phyloP scores from a whole-genome alignment of 1,284 basidiomycete species.

The Cerioporus squamosus region DNA sequence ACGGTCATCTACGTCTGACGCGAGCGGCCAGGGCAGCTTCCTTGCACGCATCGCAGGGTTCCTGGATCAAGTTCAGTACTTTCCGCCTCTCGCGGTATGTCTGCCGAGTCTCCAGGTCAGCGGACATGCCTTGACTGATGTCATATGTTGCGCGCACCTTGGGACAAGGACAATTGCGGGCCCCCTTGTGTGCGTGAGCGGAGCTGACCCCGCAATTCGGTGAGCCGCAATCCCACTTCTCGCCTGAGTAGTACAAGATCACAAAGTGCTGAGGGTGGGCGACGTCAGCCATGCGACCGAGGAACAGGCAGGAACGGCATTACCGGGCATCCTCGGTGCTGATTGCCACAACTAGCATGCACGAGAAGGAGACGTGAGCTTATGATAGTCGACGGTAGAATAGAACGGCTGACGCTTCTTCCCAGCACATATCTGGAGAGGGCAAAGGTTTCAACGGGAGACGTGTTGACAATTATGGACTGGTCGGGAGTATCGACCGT shows the following conservation, averaged over 20 bases:
- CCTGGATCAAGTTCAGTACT: constrained; percentile 54
- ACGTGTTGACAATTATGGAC: constrained; percentile 2
- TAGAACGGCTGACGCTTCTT: constrained; percentile 44
- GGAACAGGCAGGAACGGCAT: constrained; percentile 17
- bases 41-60: constrained; percentile 51
- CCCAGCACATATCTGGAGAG: constrained; percentile 41
- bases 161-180: constrained; percentile 39
- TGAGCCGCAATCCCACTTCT: constrained; percentile 45
- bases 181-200: constrained; percentile 49
- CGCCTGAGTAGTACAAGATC: constrained; percentile 51
- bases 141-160: constrained; percentile 25
- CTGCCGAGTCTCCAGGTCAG: constrained; percentile 32
- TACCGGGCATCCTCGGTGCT: constrained; percentile 68
- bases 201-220: constrained; percentile 46
- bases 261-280: constrained; percentile 55
- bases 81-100: constrained; percentile 43
- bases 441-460: neutral
- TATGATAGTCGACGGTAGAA: neutral
- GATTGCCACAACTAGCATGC: constrained; percentile 58
- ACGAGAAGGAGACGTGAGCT: neutral
- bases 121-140: neutral
- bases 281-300: neutral
- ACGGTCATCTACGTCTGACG: constrained; percentile 28
- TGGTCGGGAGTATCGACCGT: neutral
- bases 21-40: constrained; percentile 34